These are phyloP conservation scores for Sugiyamaella valdiviana DNA, from an alignment of 805 yeast species.

Conservation along the genomic window DNA sequence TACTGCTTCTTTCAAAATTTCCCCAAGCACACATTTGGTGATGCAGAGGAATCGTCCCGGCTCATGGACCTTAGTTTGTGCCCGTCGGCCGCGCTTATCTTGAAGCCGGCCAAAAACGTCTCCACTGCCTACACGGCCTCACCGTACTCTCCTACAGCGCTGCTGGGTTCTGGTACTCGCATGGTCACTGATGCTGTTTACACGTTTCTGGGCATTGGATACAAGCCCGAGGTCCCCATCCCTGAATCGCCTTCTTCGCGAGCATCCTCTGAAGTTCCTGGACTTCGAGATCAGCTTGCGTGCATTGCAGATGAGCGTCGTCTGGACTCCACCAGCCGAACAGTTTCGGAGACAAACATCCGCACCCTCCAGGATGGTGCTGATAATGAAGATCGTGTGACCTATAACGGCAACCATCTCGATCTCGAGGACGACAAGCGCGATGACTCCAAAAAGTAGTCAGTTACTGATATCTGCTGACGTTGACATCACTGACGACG, in stretches of 20 bases:
- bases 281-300: not conserved
- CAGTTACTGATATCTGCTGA: not conserved
- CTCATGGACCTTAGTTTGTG: conserved; percentile 51
- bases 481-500: not conserved
- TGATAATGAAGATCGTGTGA: conserved; percentile 36
- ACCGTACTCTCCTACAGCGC: conserved; percentile 13
- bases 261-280: not conserved
- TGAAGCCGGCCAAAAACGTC: conserved; percentile 50
- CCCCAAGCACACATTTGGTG: conserved; percentile 59
- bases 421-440: conserved; percentile 44
- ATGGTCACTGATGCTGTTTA: conserved; percentile 23
- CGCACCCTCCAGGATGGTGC: conserved; percentile 1
- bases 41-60: conserved; percentile 52
- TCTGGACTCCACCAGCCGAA: conserved; percentile 1
- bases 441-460: not conserved
- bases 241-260: not conserved
- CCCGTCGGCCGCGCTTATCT: conserved; percentile 68
- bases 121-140: conserved; percentile 27
- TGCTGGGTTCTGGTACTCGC: conserved; percentile 15
- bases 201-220: conserved; percentile 26
- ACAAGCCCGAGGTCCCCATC: conserved; percentile 1
- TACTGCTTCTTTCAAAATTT: conserved; percentile 47
- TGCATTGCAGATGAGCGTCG: not conserved
- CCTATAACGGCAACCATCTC: conserved; percentile 54
- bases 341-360: not conserved